A percentile compares a stretch with the other conserved stretches of the same genome.
Conservation (phyloP, 345 rosid genomes). For the Draba incana region DNA sequence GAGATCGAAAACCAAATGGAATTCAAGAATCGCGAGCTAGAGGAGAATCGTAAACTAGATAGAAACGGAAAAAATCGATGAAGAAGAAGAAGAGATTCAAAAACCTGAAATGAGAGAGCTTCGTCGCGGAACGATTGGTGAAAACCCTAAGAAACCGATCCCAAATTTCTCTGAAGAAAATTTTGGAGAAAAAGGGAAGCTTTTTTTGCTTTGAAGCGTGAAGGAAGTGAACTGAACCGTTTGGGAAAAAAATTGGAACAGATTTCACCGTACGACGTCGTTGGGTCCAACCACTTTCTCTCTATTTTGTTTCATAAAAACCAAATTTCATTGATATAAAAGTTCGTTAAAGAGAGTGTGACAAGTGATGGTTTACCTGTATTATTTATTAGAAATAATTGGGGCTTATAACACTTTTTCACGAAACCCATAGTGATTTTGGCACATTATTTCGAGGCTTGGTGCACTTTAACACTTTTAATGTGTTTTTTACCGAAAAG, state of each 20-base stretch:
- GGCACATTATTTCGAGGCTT: too few species aligned
- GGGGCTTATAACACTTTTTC: too few species aligned
- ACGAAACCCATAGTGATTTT: too few species aligned
- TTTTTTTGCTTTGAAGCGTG: slow-evolving; percentile 27
- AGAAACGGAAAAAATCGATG: not conserved
- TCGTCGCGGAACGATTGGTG: slow-evolving; percentile 19
- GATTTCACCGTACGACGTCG: slow-evolving; percentile 16
- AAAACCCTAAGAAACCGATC: slow-evolving; percentile 34
- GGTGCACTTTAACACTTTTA: too few species aligned
- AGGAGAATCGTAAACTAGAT: not conserved
- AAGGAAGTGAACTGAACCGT: slow-evolving; percentile 23
- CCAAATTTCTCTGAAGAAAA: not conserved
- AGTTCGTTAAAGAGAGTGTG: too few species aligned
- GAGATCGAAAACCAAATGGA: slow-evolving; percentile 10
- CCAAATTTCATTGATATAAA: too few species aligned
- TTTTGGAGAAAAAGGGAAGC: not conserved
- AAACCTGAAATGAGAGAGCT: slow-evolving; percentile 13
- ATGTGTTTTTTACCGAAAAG: too few species aligned
- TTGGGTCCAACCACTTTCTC: not conserved
- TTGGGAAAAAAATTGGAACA: not conserved
- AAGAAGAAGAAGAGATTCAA: not conserved
- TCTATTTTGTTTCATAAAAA: not conserved
- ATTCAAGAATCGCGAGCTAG: slow-evolving; percentile 17
- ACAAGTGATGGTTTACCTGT: too few species aligned
- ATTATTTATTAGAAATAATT: too few species aligned